These are phyloP conservation scores for Vitis riparia DNA, from an alignment of 164 flowering plant species.

Conservation along the genomic window DNA sequence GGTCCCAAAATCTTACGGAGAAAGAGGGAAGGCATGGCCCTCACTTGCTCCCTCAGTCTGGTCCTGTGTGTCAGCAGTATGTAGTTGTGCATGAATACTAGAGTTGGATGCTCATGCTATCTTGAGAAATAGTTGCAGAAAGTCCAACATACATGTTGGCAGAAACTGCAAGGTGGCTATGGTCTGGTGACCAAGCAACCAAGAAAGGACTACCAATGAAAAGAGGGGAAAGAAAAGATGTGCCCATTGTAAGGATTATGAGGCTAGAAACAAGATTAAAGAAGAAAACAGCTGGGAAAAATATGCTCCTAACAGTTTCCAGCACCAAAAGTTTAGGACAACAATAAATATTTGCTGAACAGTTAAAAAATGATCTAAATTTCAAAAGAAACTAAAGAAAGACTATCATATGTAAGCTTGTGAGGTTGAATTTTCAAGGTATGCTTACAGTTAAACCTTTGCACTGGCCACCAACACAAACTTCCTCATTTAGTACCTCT, in stretches of 20 bases:
- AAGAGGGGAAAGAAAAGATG: too few species aligned
- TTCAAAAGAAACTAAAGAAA: conserved; percentile 1
- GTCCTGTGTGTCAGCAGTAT: neutral
- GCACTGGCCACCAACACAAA: conserved; percentile 62
- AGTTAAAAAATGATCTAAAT: neutral
- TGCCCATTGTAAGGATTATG: too few species aligned
- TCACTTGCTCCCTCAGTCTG: neutral
- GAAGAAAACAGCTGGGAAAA: too few species aligned
- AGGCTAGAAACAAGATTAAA: too few species aligned
- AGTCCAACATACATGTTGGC: neutral
- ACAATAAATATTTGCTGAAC: neutral
- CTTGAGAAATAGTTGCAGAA: too few species aligned
- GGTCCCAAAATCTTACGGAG: neutral
- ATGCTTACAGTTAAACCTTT: conserved; percentile 77
- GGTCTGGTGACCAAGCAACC: neutral
- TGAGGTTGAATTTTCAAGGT: neutral
- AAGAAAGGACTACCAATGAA: neutral
- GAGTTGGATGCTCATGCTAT: too few species aligned
- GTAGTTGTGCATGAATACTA: neutral
- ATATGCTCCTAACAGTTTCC: too few species aligned
- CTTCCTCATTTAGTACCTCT: conserved; percentile 78
- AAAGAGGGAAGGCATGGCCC: neutral
- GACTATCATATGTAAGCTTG: neutral
- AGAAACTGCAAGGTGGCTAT: neutral
- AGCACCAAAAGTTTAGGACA: neutral